Base-by-base conservation (phyloP, 441 rosid genomes). In the Gossypium schwendimanii region DNA sequence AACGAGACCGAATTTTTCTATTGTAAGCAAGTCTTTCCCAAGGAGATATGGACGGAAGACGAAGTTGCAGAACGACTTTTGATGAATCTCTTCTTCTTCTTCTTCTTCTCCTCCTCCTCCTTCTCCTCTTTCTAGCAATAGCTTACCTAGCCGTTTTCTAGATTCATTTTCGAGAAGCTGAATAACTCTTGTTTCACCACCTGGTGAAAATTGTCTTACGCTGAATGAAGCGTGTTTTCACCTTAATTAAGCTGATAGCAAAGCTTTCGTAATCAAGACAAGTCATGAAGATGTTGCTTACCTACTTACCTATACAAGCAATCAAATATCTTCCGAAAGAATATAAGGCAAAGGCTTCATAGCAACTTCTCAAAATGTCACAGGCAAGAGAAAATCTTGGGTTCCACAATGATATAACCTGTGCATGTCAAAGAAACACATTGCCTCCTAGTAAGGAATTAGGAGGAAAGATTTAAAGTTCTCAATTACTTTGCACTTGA, bases 251-350 rank as follows among this genome's bases (percentile, higher is more conserved):
- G 45, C 45, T 39, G 11, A 39, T 39, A 39, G 11, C 45, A 39
- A 39, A 39, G 12, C 3, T 9, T 39, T 39, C 11, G 45, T 39
- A 39, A 39, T 39, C 45, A 39, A 39, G 45, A 39, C 18, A 15
- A 52, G 23, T 47, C 21, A 53, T 18, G 49, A 69, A 70, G 41
- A 2, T 44, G 50, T 3, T 70, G 54, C 20, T 80, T 83, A 93
- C 97, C 96, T n/a, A 94, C 20, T 79, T 82, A 93, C 98, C 98
- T n/a, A 94, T 85, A 79, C 97, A 94, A 55, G 98, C 95, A 72
- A 94, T 83, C 86, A 94, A 82, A 79, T 90, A 92, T 76, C 97
- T 90, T 66, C 97, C 95, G 71, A 92, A 94, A 58, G 97, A 85
- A 63, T 94, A 94, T 73, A 90, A 78, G 61, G 97, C 98, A 79